phyloP scores from a whole-genome alignment of 176 grass and related monocot genomes.

The Carex scoparia region DNA sequence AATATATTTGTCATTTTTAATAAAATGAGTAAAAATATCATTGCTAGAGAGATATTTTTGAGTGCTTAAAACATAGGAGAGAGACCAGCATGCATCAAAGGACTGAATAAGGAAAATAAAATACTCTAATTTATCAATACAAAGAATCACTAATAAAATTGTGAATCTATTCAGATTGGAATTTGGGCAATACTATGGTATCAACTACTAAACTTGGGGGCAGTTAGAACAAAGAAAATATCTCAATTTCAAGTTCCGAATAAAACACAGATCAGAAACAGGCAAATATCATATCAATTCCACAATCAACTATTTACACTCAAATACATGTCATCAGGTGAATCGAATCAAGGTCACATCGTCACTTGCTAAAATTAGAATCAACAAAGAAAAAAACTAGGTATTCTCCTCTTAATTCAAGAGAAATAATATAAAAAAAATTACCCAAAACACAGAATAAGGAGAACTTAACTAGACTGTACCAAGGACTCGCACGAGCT shows the following conservation, averaged over 20 bases:
- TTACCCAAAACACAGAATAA: not conserved
- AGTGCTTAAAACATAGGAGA: not conserved
- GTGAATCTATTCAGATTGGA: not conserved
- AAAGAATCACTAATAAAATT: not conserved
- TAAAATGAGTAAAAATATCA: not conserved
- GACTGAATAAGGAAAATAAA: not conserved
- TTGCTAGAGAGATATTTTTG: not conserved
- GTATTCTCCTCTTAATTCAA: not conserved
- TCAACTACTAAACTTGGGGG: not conserved
- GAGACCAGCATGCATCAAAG: not conserved
- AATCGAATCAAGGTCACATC: not conserved
- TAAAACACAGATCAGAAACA: not conserved
- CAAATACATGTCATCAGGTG: not conserved
- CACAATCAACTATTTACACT: not conserved
- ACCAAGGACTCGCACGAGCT: not conserved
- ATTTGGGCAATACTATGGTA: not conserved
- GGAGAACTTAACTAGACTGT: not conserved
- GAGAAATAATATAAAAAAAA: not conserved
- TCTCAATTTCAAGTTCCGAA: not conserved
- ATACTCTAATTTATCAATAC: not conserved
- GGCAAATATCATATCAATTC: not conserved
- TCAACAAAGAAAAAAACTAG: not conserved
- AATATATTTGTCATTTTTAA: not conserved
- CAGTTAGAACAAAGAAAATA: not conserved
- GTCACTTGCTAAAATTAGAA: constrained; percentile 2